phyloP scores from a whole-genome alignment of 768 basidiomycete species.

The Russula brevipes region DNA sequence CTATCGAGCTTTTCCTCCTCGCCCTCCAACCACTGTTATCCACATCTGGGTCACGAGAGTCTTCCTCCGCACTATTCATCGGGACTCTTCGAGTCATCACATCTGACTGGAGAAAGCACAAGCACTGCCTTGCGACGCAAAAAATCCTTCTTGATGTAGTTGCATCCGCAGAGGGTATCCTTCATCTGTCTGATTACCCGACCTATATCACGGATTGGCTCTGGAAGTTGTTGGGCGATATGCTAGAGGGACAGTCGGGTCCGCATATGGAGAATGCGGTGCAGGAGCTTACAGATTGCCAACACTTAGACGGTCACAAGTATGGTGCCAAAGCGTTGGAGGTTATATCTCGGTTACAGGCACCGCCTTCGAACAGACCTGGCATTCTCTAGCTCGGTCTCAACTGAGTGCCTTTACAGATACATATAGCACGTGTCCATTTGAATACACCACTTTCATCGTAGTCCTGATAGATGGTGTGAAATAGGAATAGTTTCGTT shows the following conservation, averaged over 20 bases:
- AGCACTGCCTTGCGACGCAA: neutral
- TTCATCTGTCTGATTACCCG: neutral
- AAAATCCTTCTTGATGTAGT: neutral
- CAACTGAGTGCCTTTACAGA: too few relatives aligned
- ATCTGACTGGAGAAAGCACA: neutral
- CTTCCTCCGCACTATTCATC: neutral
- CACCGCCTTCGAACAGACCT: too few relatives aligned
- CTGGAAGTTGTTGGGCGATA: neutral
- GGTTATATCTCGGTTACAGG: too few relatives aligned
- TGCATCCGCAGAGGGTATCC: neutral
- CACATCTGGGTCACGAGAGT: neutral
- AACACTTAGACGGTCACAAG: too few relatives aligned
- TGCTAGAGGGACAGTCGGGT: neutral
- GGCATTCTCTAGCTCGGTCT: too few relatives aligned
- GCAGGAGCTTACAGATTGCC: neutral
- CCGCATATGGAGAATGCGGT: neutral
- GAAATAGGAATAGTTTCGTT: too few relatives aligned
- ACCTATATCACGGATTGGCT: neutral
- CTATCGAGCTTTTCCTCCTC: neutral
- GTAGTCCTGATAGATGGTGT: too few relatives aligned
- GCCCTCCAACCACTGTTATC: neutral
- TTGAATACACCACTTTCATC: too few relatives aligned
- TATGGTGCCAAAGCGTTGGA: too few relatives aligned
- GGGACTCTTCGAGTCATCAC: neutral
- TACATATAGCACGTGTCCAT: too few relatives aligned